Evolutionary conservation across 345 rosid genomes (phyloP), one percentile per base, ranked within the genome.

Genomic region (Excoecaria agallocha): DNA sequence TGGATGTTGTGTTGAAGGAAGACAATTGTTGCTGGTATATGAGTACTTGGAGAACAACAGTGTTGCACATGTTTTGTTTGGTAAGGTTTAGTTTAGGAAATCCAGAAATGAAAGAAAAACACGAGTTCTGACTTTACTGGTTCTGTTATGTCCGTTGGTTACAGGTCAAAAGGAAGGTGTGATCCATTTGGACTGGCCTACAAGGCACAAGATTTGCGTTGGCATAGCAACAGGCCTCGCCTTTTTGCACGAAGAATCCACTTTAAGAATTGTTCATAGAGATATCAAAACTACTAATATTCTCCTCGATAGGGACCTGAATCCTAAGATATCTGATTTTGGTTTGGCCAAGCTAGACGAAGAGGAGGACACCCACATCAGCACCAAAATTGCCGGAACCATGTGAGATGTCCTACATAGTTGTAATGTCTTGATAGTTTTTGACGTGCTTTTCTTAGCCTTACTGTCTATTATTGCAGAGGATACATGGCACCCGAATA

Each of bases 271-370:
- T 65, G 91, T 90, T 52, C 96, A 90, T 50, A 84, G 93, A 73
- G 96, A 90, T 81, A 89, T 90, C 64, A 90, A 90, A 78, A 85
- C 93, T 1, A 86, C 90, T 0, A 90, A 87, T 72, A 93, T 89
- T 72, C 89, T 89, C 46, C 93, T 90, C 13, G 91, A 89, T 22
- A 77, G 78, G 77, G 62, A 82, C 59, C 79, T 90, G 10, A 86
- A 80, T 12, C 83, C 91, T 41, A 86, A 85, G 74, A 89, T 90
- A 61, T 89, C 91, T 20, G 93, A 90, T 76, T 90, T 90, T 55
- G 93, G 93, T 66, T 78, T 90, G 41, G 96, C 96, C 22, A 90
- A 87, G 52, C 86, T 90, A 16, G 88, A 90, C 13, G 90, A 87
- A 56, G 93, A 83, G 43, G 91, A 87, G 60, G 84, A 90, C 56